phyloP scores from a whole-genome alignment of 768 basidiomycete genomes.

The Floccularia luteovirens region DNA sequence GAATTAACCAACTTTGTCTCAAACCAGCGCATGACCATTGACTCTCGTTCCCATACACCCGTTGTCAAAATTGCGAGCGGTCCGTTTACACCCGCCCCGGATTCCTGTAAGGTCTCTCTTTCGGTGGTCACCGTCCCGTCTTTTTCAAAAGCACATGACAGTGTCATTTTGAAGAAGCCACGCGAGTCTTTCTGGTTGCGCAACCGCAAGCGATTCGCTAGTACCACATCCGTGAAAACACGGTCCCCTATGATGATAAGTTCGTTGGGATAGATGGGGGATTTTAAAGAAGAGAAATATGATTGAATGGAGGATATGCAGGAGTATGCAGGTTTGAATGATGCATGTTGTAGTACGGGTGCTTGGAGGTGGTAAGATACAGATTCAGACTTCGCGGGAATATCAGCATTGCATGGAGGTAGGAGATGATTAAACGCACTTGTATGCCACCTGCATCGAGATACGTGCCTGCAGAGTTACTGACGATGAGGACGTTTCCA shows the following conservation, averaged over 20 bases:
- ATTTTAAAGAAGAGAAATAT: constrained; percentile 63
- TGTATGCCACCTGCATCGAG: constrained; percentile 75
- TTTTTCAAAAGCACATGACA: constrained; percentile 17
- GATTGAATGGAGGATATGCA: constrained; percentile 64
- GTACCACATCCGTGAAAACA: constrained; percentile 84
- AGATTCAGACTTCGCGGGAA: constrained; percentile 64
- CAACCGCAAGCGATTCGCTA: constrained; percentile 66
- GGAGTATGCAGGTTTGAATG: constrained; percentile 73
- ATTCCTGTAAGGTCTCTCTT: constrained; percentile 10
- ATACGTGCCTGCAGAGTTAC: constrained; percentile 87
- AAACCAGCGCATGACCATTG: constrained; percentile 50
- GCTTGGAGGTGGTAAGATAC: constrained; percentile 70
- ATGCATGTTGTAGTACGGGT: constrained; percentile 74
- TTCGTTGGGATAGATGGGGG: constrained; percentile 52
- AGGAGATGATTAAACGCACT: constrained; percentile 32
- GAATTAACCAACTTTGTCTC: constrained; percentile 44
- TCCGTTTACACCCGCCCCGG: constrained; percentile 19
- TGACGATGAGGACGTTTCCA: constrained; percentile 80
- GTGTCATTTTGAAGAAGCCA: constrained; percentile 6
- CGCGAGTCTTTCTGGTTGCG: constrained; percentile 6
- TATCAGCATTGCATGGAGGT: background rate
- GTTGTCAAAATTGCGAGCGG: constrained; percentile 68
- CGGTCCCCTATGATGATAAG: constrained; percentile 88
- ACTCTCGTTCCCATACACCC: constrained; percentile 62
- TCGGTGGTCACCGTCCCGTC: constrained; percentile 17